phyloP scores from a whole-genome alignment of 2,329 filamentous ascomycete species.

The Pestalotiopsis fici region DNA sequence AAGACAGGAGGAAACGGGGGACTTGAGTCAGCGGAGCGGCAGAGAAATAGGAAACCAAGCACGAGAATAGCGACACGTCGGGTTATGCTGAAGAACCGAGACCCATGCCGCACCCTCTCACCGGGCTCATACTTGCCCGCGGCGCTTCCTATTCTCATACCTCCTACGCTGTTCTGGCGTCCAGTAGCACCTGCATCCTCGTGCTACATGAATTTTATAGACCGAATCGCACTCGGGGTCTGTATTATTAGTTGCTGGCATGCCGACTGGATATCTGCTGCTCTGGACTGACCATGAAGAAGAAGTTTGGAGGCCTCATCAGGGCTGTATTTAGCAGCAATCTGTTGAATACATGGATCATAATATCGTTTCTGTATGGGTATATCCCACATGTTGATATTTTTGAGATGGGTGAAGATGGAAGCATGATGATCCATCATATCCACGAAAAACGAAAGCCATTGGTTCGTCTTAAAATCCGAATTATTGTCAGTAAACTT shows the following conservation, averaged over 20 bases:
- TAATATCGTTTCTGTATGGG: neutral
- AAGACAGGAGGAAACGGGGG: neutral
- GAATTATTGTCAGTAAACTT: neutral
- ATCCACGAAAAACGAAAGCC: neutral
- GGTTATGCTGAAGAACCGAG: too few species aligned
- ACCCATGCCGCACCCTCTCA: neutral
- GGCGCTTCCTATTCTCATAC: constrained; percentile 1
- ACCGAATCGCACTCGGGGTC: neutral
- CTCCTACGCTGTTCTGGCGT: neutral
- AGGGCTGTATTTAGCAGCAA: neutral
- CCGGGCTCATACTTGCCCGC: neutral
- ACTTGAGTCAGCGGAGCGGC: neutral
- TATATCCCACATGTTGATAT: neutral
- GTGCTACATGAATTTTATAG: neutral
- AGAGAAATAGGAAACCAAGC: neutral
- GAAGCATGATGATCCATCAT: neutral
- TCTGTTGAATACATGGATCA: neutral
- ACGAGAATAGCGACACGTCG: neutral
- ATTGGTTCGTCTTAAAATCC: neutral
- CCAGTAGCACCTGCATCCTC: neutral
- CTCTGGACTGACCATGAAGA: neutral
- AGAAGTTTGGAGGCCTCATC: neutral
- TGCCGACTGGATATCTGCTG: neutral
- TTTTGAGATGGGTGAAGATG: neutral
- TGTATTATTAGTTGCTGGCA: neutral